These are phyloP conservation scores for Saturnispora sekii DNA, from an alignment of 805 yeast genomes.

Conservation along the genomic window DNA sequence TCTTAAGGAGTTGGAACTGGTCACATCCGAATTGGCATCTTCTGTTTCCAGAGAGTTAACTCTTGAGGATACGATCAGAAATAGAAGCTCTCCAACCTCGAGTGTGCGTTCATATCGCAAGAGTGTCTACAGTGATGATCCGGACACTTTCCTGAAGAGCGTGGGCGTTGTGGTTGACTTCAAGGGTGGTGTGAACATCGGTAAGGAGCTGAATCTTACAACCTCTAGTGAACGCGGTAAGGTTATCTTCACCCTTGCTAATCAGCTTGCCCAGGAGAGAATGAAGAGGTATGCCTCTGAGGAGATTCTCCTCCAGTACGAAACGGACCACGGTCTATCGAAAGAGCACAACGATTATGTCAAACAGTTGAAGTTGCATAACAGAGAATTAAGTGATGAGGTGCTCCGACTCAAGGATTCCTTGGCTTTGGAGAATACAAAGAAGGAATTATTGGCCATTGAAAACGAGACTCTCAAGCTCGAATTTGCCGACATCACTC, in stretches of 20 bases:
- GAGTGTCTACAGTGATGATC: not conserved
- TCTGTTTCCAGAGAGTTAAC: constrained; percentile 62
- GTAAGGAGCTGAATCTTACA: not conserved
- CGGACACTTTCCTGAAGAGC: not conserved
- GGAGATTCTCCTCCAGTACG: constrained; percentile 46
- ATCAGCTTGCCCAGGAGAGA: constrained; percentile 54
- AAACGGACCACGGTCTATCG: constrained; percentile 44
- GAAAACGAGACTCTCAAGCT: constrained; percentile 31
- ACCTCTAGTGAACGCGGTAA: constrained; percentile 27
- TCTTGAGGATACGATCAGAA: constrained; percentile 32
- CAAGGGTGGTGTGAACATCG: constrained; percentile 5
- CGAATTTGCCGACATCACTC: constrained; percentile 31
- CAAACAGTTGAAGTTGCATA: constrained; percentile 30
- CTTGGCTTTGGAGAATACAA: constrained; percentile 22
- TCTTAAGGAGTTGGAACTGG: constrained; percentile 54
- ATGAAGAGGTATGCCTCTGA: constrained; percentile 59
- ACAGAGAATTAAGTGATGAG: constrained; percentile 2
- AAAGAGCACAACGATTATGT: constrained; percentile 33
- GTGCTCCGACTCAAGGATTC: constrained; percentile 3
- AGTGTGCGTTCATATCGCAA: not conserved
- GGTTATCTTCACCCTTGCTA: constrained; percentile 43
- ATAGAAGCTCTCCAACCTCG: not conserved
- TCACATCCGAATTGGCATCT: constrained; percentile 63
- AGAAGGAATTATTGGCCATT: constrained; percentile 30
- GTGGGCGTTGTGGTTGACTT: constrained; percentile 16